Evolutionary conservation across 768 basidiomycete genomes (phyloP), one percentile per base, ranked within the genome.

Genomic region (Porphyrellus cyaneotinctus): DNA sequence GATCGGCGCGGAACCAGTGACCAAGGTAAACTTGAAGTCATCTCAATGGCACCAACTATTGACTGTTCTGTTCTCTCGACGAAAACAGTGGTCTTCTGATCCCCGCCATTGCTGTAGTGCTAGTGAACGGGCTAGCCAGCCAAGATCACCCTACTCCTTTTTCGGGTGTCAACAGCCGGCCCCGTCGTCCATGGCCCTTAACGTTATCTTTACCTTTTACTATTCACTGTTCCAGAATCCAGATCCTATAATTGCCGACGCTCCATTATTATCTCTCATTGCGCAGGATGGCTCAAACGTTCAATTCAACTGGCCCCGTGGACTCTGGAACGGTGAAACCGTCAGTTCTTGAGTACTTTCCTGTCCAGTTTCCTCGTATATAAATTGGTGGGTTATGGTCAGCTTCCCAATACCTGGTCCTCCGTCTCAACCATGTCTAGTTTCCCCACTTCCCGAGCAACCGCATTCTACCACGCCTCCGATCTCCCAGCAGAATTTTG

Each of bases 401-500:
- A 33, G 30, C 54, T 54, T 24, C 64, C 67, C 57, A 53, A 23
- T 20, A 37, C 42, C 62, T 33, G 36, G 12, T 31, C 66, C 24
- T 52, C 57, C 11, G 51, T 20, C 49, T 54, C 54, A 22, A 49
- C 15, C 43, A 70, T 68, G 68, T 36, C 59, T 41, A 48, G 49
- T n/a, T 23, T 43, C 35, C 28, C 36, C 12, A 12, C 42, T 39
- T 41, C 22, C 30, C 47, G 50, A 51, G 44, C 55, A 26, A 1
- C n/a, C 20, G 33, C 42, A 12, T 58, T 56, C 49, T 18, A 18
- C 4, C 33, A 48, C 14, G 58, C 58, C 23, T 42, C 51, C 0
- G 55, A 53, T 6, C 52, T 78, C 17, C 43, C 58, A 8, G 7
- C 20, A 0, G 43, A 49, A 4, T 70, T 76, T 8, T 73, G 71